Evolutionary conservation across 495 filamentous ascomycete species (phyloP).

Genomic region (Tuber indicum): DNA sequence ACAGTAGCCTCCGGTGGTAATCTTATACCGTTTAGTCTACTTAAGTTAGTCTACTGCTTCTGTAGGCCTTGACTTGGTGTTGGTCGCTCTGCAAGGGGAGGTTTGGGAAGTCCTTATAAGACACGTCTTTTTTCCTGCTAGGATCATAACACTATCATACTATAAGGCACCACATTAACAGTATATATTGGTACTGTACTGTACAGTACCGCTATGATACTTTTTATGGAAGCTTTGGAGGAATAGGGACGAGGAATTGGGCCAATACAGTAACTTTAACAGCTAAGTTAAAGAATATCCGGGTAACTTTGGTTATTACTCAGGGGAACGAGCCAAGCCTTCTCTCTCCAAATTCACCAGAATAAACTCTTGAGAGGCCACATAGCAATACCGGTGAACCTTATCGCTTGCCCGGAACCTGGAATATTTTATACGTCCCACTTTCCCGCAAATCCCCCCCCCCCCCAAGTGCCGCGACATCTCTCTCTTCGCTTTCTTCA

Average conservation of each 20-base stretch:
- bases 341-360: background rate
- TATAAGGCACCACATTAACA: background rate
- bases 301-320: background rate
- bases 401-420: background rate
- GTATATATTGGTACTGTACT: background rate
- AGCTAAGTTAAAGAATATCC: background rate
- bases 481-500: constrained; percentile 8
- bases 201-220: background rate
- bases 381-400: background rate
- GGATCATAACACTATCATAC: background rate
- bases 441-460: background rate
- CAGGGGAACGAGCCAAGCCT: background rate
- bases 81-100: background rate
- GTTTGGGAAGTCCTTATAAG: background rate
- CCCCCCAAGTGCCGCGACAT: constrained; percentile 9
- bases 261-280: background rate
- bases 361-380: background rate
- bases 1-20: background rate
- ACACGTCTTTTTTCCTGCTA: background rate
- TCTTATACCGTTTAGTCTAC: background rate
- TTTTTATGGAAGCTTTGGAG: background rate
- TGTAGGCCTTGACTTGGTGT: background rate
- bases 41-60: background rate
- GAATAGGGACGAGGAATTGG: background rate
- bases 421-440: background rate